These are phyloP conservation scores for Vaccinium corymbosum DNA, from an alignment of 148 eudicot genomes.

Conservation along the genomic window DNA sequence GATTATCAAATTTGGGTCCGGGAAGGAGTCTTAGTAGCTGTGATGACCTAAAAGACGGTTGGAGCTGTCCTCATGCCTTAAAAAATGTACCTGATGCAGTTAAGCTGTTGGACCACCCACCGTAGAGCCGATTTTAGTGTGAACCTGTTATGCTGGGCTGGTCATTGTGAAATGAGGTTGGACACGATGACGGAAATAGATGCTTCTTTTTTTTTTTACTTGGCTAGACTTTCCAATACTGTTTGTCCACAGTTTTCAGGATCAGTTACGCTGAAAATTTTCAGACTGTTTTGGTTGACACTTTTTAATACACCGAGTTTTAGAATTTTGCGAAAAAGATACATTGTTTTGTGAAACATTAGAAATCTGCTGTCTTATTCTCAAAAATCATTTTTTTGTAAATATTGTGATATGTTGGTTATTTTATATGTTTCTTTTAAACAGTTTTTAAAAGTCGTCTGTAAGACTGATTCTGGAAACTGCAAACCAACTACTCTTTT, in stretches of 20 bases:
- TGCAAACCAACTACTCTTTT: neutral
- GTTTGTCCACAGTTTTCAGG: neutral
- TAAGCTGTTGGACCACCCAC: conserved; percentile 14
- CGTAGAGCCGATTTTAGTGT: conserved; percentile 4
- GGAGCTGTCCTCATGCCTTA: conserved; percentile 16
- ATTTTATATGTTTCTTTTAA: neutral
- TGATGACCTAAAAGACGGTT: conserved; percentile 23
- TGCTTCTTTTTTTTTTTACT: conserved; percentile 16
- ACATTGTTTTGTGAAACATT: neutral
- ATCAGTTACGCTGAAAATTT: neutral
- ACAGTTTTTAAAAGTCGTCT: neutral
- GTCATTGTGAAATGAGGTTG: conserved; percentile 36
- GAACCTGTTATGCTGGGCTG: conserved; percentile 21
- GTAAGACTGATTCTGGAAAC: conserved; percentile 4
- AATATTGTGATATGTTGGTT: neutral
- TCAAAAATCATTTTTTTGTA: neutral
- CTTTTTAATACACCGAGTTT: neutral
- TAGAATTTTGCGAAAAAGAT: neutral
- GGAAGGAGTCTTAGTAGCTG: conserved; percentile 25
- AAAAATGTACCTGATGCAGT: conserved; percentile 24
- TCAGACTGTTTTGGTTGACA: neutral
- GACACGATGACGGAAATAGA: conserved; percentile 25
- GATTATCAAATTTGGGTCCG: conserved; percentile 12
- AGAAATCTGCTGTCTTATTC: neutral
- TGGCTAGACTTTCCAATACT: conserved; percentile 5